Base-by-base conservation (phyloP, 495 filamentous ascomycete species). In the Tuber borchii region DNA sequence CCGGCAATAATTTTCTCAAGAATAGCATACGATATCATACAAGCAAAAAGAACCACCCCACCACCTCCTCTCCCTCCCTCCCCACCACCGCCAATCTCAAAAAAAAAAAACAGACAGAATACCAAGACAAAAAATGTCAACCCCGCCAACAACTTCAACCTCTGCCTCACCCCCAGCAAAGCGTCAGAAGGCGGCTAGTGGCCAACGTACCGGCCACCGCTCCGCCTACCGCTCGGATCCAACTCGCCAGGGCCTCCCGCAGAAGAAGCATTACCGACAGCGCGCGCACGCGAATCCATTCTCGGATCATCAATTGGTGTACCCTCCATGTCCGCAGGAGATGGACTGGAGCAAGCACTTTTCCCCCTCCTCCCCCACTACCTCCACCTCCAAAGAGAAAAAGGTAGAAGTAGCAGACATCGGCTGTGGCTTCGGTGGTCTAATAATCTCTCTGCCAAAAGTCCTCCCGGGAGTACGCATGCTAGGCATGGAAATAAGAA, bases 251-350 rank as follows among this genome's bases (percentile, higher is more conserved):
- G 85, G 88, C 82, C 86, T 97, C 81, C 94, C 94, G 40, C 89
- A 91, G 86, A 97, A 97, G 86, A 95, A 91, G 85, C 97, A 94
- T 86, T 99, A 97, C 84, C 89, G 95, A 71, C 95, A 99, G 84
- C 89, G 95, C 82, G 95, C 95, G 43, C 95, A 99, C 85, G 96
- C 95, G 70, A 99, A 99, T 86, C 93, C 93, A 16, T 98, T 99
- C 85, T 97, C 94, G 0, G 95, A 99, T 82, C 95, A 98, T 85
- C 83, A 88, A 20, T 87, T 99, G 82, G 87, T 86, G 76, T 98
- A 99, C 83, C 95, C 95, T n/a, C 85, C 88, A 69, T 89, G 85
- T 77, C 95, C 95, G 88, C 88, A 37, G 40, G 87, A 90, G 75
- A 97, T 97, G 96, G 90, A 97, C 84, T 99, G 95, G 95, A 88